A percentile compares a stretch with the other conserved stretches of the same genome.
phyloP scores from a whole-genome alignment of 1,284 basidiomycete species.

The Puccinia coronata region DNA sequence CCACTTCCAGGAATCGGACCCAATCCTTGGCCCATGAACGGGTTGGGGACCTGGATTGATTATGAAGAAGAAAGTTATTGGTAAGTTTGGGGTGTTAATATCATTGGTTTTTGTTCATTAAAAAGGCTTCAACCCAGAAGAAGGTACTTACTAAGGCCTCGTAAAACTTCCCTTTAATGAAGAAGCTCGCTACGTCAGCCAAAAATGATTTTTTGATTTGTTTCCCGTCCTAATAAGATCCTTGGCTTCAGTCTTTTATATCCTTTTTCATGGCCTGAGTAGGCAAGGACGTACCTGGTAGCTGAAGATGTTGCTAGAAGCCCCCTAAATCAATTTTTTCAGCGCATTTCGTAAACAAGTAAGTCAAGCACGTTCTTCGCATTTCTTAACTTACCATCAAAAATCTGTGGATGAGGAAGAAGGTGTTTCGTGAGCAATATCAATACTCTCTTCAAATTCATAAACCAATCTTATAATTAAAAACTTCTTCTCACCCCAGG shows the following conservation, averaged over 20 bases:
- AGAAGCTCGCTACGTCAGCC: neutral
- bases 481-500: constrained; percentile 16
- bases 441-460: neutral
- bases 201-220: constrained; percentile 8
- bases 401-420: constrained; percentile 16
- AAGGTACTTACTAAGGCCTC: constrained; percentile 31
- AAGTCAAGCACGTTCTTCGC: neutral
- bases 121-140: neutral
- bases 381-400: constrained; percentile 32
- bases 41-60: constrained; percentile 41
- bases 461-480: neutral
- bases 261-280: neutral
- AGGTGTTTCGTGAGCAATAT: neutral
- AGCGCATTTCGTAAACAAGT: too few species aligned
- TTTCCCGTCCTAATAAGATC: constrained; percentile 19
- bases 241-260: neutral
- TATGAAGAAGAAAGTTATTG: neutral
- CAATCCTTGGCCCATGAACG: constrained; percentile 24
- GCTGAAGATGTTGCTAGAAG: constrained; percentile 47
- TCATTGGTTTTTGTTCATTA: neutral
- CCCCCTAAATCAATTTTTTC: constrained; percentile 14
- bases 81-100: neutral
- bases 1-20: neutral
- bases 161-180: constrained; percentile 34
- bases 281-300: constrained; percentile 10